These are phyloP conservation scores for Eutypella sp. DNA, from an alignment of 2,329 filamentous ascomycete genomes.

Conservation along the genomic window DNA sequence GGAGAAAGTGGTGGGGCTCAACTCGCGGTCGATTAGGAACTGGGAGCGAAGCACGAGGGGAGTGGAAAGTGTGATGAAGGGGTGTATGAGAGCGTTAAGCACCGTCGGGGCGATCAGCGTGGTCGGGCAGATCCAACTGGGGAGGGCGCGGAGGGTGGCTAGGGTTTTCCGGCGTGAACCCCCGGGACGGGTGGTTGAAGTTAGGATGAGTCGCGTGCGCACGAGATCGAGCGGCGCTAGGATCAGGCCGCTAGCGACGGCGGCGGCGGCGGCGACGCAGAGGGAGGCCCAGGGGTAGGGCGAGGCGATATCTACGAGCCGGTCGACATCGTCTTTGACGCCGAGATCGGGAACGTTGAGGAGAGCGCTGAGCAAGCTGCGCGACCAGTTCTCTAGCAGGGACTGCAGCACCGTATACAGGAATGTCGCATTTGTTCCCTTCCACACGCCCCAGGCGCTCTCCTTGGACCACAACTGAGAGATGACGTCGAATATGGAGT, in stretches of 20 bases:
- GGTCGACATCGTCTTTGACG: constrained; percentile 70
- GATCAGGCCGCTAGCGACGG: constrained; percentile 69
- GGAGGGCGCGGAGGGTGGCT: constrained; percentile 70
- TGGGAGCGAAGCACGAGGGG: constrained; percentile 83
- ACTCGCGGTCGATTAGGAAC: constrained; percentile 74
- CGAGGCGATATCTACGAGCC: constrained; percentile 66
- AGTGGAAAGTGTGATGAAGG: constrained; percentile 73
- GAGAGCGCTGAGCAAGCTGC: constrained; percentile 83
- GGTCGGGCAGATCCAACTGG: constrained; percentile 68
- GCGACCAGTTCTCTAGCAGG: constrained; percentile 85
- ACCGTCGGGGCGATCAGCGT: constrained; percentile 77
- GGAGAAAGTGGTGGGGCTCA: constrained; percentile 77
- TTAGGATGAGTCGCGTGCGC: constrained; percentile 82
- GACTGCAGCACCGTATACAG: constrained; percentile 83
- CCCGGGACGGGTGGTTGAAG: constrained; percentile 53
- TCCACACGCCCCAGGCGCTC: constrained; percentile 90
- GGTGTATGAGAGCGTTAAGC: constrained; percentile 79
- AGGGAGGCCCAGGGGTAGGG: constrained; percentile 79
- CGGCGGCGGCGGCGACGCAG: constrained; percentile 61
- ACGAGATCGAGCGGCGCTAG: constrained; percentile 87
- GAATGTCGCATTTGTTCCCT: constrained; percentile 87
- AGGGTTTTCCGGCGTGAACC: constrained; percentile 49
- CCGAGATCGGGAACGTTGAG: constrained; percentile 85
- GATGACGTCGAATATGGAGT: constrained; percentile 82
- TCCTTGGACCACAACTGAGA: constrained; percentile 85